Base-by-base conservation (phyloP, 2,329 filamentous ascomycete genomes). In the Aspergillus amoenus region DNA sequence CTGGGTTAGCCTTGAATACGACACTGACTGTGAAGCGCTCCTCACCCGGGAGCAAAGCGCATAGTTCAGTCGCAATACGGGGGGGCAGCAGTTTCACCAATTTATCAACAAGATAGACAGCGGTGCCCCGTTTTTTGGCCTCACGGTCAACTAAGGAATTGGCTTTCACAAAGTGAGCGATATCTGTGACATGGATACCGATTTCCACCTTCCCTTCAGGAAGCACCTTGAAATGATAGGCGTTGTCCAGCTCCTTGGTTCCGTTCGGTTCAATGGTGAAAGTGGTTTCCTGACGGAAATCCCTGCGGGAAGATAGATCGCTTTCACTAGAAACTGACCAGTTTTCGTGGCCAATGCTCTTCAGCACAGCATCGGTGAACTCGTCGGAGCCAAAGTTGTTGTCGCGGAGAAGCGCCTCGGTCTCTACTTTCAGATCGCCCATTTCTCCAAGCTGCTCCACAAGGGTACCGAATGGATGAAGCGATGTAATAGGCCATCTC, bases 381-480 rank as follows among this genome's bases (percentile, higher is more conserved):
- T 97, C 94, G 69, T 99, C 94, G 0, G 93, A 93, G 13, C 90
- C 90, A 71, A 99, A 99, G 80, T 99, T 99, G 84, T 99, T 99
- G 80, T 99, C 94, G 60, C 94, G 89, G 51, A 99, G 85, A 56
- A 99, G 85, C 57, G 94, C 94, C 79, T 99, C 94, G 2, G 94
- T 99, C 79, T 99, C 94, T 57, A 99, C 93, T 79, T 93, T 96
- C 66, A 96, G 83, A 72, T 99, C 92, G 64, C 94, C 94, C 90
- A 97, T 97, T 73, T 91, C 91, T 61, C 94, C 94, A 53, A 99
- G 88, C 77, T 96, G 91, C 78, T 99, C 94, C 53, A 97, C 93
- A 46, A 99, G 86, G 8, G 94, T 99, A 72, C 94, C 94, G 69
- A 99, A 99, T 32, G 94, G 94, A 78, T 99, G 94, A 55, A 99